Percentiles rank a stretch among this genome's conserved stretches.
Conservation (phyloP, 2,329 filamentous ascomycete genomes). For the Furcasterigmium furcatum region DNA sequence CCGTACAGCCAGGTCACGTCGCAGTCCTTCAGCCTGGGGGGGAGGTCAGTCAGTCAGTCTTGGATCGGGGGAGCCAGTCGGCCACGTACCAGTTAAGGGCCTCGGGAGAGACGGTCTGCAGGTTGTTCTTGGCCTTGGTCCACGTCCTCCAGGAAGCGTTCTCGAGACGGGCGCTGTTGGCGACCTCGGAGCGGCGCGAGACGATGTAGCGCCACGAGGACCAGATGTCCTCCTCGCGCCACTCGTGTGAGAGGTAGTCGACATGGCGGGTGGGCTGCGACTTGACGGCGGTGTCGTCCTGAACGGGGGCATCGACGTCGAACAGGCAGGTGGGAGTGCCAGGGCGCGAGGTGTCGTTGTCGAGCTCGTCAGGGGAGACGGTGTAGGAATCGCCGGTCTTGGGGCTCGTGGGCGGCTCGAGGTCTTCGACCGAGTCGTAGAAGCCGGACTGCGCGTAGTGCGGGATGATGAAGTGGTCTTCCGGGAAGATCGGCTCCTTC, state of each 20-base stretch:
- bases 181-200: constrained; percentile 73
- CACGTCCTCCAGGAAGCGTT: constrained; percentile 98
- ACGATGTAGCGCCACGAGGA: constrained; percentile 94
- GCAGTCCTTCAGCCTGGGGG: constrained; percentile 83
- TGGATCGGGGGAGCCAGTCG: no score
- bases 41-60: constrained; percentile 12
- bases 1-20: constrained; percentile 98
- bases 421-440: constrained; percentile 41
- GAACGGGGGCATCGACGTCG: constrained; percentile 51
- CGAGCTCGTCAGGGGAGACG: constrained; percentile 51
- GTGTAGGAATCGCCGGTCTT: constrained; percentile 46
- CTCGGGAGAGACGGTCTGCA: constrained; percentile 87
- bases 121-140: constrained; percentile 86
- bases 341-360: constrained; percentile 51
- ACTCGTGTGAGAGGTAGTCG: constrained; percentile 92
- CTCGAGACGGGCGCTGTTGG: constrained; percentile 78
- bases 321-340: constrained; percentile 47
- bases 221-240: constrained; percentile 96
- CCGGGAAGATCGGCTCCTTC: constrained; percentile 39
- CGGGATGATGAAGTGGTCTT: constrained; percentile 45
- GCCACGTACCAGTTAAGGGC: constrained; percentile 89
- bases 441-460: constrained; percentile 44
- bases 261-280: constrained; percentile 80
- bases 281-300: constrained; percentile 76
- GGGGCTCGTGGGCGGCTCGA: constrained; percentile 49